Percentiles rank a stretch among this genome's conserved stretches.
Conservation (phyloP, 306 rosid species). For the Biancaea sappan region DNA sequence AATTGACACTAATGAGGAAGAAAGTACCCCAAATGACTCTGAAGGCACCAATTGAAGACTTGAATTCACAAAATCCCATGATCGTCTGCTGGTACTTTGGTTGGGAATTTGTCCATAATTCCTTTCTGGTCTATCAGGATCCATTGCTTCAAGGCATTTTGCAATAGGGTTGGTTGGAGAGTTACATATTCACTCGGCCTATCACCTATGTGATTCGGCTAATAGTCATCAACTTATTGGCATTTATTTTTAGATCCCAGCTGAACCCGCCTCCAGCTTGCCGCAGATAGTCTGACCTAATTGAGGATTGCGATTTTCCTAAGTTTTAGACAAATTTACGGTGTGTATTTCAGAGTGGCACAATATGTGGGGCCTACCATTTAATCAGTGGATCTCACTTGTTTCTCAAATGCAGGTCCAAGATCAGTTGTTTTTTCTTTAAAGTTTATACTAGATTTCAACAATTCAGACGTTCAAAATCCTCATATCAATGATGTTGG, state of each 20-base stretch:
- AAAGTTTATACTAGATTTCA: neutral
- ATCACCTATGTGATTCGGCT: conserved; percentile 6
- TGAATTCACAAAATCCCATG: conserved; percentile 16
- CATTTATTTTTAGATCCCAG: conserved; percentile 9
- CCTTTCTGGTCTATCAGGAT: neutral
- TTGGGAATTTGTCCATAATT: neutral
- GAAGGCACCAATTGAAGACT: conserved; percentile 35
- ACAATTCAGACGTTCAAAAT: neutral
- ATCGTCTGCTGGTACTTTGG: conserved; percentile 22
- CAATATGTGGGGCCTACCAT: neutral
- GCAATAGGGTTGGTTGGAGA: neutral
- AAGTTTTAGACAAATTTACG: neutral
- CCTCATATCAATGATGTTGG: too few relatives aligned
- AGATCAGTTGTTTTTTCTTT: neutral
- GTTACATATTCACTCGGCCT: conserved; percentile 1
- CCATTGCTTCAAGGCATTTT: conserved; percentile 32
- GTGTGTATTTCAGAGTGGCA: neutral
- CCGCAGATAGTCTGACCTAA: neutral
- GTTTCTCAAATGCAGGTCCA: neutral
- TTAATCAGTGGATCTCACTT: neutral
- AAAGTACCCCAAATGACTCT: conserved; percentile 45
- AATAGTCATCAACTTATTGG: conserved; percentile 19
- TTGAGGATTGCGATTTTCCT: neutral
- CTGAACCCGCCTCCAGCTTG: conserved; percentile 16
- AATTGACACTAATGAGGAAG: conserved; percentile 32